Conservation (phyloP, 2,329 filamentous ascomycete species). For the Aspergillus ochraceoroseus region DNA sequence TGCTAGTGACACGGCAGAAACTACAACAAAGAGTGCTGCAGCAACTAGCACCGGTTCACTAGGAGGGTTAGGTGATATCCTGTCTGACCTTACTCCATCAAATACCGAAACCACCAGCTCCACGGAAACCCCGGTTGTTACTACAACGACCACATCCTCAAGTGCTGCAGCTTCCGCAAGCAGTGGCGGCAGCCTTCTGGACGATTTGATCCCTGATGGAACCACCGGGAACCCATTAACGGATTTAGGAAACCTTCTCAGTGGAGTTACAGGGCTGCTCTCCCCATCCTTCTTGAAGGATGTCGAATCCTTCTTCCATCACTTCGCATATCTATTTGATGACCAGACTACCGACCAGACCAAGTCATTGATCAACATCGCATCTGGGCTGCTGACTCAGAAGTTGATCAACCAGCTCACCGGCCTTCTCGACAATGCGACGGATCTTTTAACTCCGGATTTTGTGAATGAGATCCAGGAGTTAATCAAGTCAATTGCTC, state of each 20-base stretch:
- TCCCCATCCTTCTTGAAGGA: constrained; percentile 29
- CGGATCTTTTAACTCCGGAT: constrained; percentile 17
- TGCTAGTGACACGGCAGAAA: constrained; percentile 1
- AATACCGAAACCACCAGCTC: background rate
- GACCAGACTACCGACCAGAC: constrained; percentile 31
- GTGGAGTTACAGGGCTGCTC: constrained; percentile 26
- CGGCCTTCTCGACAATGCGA: constrained; percentile 20
- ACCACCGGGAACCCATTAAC: constrained; percentile 16
- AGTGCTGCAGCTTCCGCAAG: background rate
- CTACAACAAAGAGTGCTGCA: constrained; percentile 3
- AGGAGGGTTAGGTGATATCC: constrained; percentile 1
- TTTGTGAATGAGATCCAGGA: constrained; percentile 26
- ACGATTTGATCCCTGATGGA: constrained; percentile 13
- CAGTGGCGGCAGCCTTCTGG: constrained; percentile 2
- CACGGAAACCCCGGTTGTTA: constrained; percentile 5
- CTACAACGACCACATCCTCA: constrained; percentile 4
- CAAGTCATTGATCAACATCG: constrained; percentile 27
- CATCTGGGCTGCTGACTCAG: constrained; percentile 23
- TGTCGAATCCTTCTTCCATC: constrained; percentile 34
- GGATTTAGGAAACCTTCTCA: constrained; percentile 34
- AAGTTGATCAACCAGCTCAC: constrained; percentile 26
- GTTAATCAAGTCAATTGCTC: constrained; percentile 20
- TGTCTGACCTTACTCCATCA: constrained; percentile 1
- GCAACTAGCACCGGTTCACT: background rate
- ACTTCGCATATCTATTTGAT: constrained; percentile 32